Base-by-base conservation (phyloP, 495 filamentous ascomycete species). In the Tuber indicum region DNA sequence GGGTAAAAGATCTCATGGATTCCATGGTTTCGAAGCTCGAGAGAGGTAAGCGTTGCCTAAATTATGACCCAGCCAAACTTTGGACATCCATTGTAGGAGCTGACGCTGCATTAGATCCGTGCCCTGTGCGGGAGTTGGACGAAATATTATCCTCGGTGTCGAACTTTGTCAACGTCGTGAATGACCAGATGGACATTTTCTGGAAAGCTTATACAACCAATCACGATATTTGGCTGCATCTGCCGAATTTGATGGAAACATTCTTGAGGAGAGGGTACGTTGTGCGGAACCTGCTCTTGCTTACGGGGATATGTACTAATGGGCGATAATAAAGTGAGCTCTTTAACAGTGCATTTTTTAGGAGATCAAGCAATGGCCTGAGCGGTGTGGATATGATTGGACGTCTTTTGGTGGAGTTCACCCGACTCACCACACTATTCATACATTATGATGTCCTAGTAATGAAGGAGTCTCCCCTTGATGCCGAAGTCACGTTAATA, bases 101-200 rank as follows among this genome's bases (percentile, higher is more conserved):
- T 66, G 32, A 66, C 58, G 7, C 58, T 36, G 14, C 26, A 36
- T 32, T 12, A 66, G 58, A 66, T 66, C 78, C 78, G 72, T 44
- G 47, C 52, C 80, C 80, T 58, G 62, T 75, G 44, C 42, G 49
- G 43, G 79, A 78, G 41, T 76, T 82, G 44, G 79, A 81, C 17
- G 76, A 82, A 9, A 77, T 82, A 74, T 71, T 70, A 73, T 69
- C 62, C 44, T 79, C 78, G 1, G 79, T 80, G 78, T 80, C 77
- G 41, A 80, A 14, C 74, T 80, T 80, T 66, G 78, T 80, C 71
- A 75, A 76, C 76, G 77, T 72, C 9, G 78, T 80, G 44, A 77
- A 78, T 49, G 78, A 80, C 39, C 77, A 80, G 71, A 80, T 80
- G 47, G 78, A 80, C 43, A 80, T 44, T 70, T 80, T 80, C 72